Percentiles rank a stretch among this genome's conserved stretches.
Conservation (phyloP, 2,329 filamentous ascomycete genomes). For the Thielaviopsis punctulata region DNA sequence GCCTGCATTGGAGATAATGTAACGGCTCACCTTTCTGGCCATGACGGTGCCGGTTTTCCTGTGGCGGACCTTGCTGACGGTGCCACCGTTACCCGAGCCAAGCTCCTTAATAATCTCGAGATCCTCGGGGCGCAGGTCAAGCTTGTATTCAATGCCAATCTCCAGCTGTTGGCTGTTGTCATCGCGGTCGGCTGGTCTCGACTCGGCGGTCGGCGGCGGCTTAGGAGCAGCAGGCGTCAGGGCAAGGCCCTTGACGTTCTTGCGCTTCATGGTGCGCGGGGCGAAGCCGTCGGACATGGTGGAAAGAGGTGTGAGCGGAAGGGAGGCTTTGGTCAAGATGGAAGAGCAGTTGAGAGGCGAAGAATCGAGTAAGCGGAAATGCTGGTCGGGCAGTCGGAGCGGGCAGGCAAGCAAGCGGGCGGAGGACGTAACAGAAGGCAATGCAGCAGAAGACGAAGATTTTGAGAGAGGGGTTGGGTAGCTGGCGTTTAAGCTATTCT, state of each 20-base stretch:
- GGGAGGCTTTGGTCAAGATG: too few relatives aligned
- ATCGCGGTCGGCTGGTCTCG: constrained; percentile 45
- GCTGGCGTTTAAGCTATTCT: not conserved
- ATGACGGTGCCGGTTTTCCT: constrained; percentile 88
- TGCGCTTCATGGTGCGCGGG: constrained; percentile 84
- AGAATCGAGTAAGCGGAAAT: not conserved
- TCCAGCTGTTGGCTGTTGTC: constrained; percentile 51
- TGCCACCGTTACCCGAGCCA: constrained; percentile 89
- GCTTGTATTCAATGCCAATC: constrained; percentile 92
- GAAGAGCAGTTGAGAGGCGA: too few relatives aligned
- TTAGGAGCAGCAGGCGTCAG: constrained; percentile 65
- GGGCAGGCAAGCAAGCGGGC: not conserved
- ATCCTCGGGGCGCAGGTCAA: constrained; percentile 83
- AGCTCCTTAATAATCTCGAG: constrained; percentile 86
- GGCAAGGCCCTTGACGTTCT: constrained; percentile 94
- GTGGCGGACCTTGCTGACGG: constrained; percentile 95
- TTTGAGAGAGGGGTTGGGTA: not conserved
- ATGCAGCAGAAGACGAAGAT: not conserved
- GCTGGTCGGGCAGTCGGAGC: not conserved
- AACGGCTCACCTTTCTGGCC: constrained; percentile 68
- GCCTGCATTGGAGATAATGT: not conserved
- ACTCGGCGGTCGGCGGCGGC: constrained; percentile 52
- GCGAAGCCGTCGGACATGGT: constrained; percentile 46
- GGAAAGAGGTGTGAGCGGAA: not conserved
- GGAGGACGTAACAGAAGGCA: not conserved